These are phyloP conservation scores for Smittium mucronatum DNA, from an alignment of 371 early-diverging fungal genomes.

Conservation along the genomic window DNA sequence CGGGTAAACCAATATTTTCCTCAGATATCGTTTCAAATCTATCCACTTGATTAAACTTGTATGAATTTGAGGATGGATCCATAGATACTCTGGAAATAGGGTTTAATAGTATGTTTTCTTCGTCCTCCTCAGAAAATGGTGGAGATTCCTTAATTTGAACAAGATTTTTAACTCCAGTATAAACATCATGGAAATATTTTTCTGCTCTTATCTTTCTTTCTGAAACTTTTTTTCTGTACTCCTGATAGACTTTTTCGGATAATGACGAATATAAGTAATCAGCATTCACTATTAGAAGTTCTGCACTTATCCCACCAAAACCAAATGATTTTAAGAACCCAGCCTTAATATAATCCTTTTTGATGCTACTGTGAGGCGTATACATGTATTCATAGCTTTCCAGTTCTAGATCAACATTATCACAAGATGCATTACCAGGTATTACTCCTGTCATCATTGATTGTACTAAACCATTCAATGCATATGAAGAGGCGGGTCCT, in stretches of 20 bases:
- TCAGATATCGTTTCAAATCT: no score
- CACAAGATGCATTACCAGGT: constrained; percentile 91
- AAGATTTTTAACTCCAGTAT: constrained; percentile 65
- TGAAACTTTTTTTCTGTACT: constrained; percentile 49
- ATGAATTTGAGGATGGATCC: constrained; percentile 43
- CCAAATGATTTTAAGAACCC: constrained; percentile 88
- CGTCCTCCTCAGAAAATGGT: constrained; percentile 73
- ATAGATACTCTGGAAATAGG: constrained; percentile 72
- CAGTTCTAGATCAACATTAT: constrained; percentile 72
- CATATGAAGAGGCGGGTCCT: constrained; percentile 94
- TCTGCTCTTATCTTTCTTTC: constrained; percentile 64
- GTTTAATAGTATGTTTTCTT: constrained; percentile 70
- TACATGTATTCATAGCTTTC: constrained; percentile 63
- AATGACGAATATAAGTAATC: constrained; percentile 76
- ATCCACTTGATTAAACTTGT: neutral
- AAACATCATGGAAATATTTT: constrained; percentile 82
- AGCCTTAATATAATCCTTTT: constrained; percentile 80
- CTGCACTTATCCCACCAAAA: constrained; percentile 92
- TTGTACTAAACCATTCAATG: constrained; percentile 89
- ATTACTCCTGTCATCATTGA: constrained; percentile 70
- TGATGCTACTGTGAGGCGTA: constrained; percentile 70
- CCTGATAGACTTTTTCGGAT: constrained; percentile 48
- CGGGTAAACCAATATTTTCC: no score
- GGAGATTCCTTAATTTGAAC: constrained; percentile 76
- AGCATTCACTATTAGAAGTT: constrained; percentile 79